Evolutionary conservation across 1,284 basidiomycete species (phyloP).

Genomic region (Cutaneotrichosporon arboriforme): DNA sequence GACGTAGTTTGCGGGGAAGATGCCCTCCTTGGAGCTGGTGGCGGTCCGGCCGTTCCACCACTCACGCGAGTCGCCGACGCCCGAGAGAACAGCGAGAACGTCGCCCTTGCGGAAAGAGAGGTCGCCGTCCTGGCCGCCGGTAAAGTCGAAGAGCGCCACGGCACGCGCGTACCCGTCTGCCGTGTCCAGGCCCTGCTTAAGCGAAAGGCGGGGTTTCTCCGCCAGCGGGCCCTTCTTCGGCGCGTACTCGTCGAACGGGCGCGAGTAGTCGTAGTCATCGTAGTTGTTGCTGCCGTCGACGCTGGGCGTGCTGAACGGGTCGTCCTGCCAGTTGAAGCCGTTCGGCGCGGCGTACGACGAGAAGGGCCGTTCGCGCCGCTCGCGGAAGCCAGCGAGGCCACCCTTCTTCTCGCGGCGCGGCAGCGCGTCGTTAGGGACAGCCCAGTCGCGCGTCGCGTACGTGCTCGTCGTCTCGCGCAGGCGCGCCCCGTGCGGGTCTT

Average conservation of each 20-base stretch:
- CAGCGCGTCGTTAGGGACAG: not conserved
- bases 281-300: not conserved
- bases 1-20: constrained; percentile 58
- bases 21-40: constrained; percentile 47
- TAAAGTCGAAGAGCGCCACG: constrained; percentile 72
- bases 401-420: constrained; percentile 1
- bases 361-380: constrained; percentile 10
- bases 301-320: not conserved
- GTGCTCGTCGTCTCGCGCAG: constrained; percentile 10
- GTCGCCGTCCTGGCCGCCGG: constrained; percentile 70
- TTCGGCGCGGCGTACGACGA: constrained; percentile 1
- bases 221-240: not conserved
- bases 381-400: not conserved
- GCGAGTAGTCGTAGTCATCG: not conserved
- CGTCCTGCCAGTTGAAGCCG: constrained; percentile 2
- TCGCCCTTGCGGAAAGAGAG: constrained; percentile 79
- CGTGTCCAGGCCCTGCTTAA: constrained; percentile 22
- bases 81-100: constrained; percentile 67
- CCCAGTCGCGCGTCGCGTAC: constrained; percentile 12
- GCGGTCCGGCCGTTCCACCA: constrained; percentile 57
- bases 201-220: constrained; percentile 4
- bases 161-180: constrained; percentile 56
- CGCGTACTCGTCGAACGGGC: constrained; percentile 14
- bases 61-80: constrained; percentile 68
- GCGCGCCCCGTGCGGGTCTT: constrained; percentile 5